These are phyloP conservation scores for Paecilomyces niveus DNA, from an alignment of 2,329 filamentous ascomycete genomes.

Conservation along the genomic window DNA sequence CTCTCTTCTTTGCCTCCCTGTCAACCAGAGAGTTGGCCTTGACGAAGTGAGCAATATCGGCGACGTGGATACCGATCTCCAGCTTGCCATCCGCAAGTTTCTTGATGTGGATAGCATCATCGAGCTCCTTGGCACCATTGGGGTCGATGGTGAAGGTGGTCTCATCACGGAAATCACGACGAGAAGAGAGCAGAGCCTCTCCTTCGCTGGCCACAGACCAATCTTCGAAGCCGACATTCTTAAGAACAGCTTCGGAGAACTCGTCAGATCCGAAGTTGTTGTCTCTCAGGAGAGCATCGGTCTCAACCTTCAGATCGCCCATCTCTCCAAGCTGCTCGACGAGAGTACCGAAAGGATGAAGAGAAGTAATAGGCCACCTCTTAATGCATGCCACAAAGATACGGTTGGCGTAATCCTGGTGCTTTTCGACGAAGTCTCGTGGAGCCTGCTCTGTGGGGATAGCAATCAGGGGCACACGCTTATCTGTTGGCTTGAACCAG, in stretches of 20 bases:
- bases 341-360: constrained; percentile 95
- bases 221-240: constrained; percentile 85
- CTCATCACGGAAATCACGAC: constrained; percentile 85
- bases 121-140: constrained; percentile 78
- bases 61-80: constrained; percentile 90
- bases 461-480: constrained; percentile 94
- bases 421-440: constrained; percentile 95
- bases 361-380: constrained; percentile 98
- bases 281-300: constrained; percentile 89
- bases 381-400: constrained; percentile 99
- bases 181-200: constrained; percentile 62
- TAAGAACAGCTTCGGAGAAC: constrained; percentile 91
- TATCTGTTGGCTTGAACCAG: constrained; percentile 99
- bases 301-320: constrained; percentile 96
- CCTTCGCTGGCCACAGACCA: constrained; percentile 84
- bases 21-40: constrained; percentile 94
- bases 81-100: constrained; percentile 73
- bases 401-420: constrained; percentile 93
- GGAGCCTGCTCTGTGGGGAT: constrained; percentile 98
- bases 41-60: constrained; percentile 93
- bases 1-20: constrained; percentile 94
- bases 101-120: constrained; percentile 91
- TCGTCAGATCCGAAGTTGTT: constrained; percentile 99
- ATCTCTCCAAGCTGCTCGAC: constrained; percentile 96
- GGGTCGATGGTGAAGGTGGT: constrained; percentile 88